phyloP scores from a whole-genome alignment of 2,329 filamentous ascomycete genomes.

The Aspergillus alliaceus region DNA sequence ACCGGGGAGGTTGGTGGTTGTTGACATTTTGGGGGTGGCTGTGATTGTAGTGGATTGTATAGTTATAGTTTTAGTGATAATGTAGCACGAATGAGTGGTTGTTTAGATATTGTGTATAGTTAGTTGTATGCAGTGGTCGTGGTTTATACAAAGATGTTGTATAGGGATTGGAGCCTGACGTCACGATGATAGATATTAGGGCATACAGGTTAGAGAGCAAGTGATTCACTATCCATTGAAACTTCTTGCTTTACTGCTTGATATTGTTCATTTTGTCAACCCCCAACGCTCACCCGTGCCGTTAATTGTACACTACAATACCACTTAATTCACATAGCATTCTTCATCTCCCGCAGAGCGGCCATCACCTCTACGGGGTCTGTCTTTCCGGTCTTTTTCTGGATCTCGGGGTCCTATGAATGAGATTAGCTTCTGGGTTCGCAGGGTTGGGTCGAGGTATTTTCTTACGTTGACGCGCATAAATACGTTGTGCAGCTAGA shows the following conservation, averaged over 20 bases:
- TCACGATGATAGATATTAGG: slow-evolving; percentile 24
- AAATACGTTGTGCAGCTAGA: slow-evolving; percentile 90
- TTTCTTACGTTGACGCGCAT: slow-evolving; percentile 76
- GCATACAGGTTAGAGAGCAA: background rate
- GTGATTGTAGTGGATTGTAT: background rate
- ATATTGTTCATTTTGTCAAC: background rate
- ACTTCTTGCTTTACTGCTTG: too few species aligned
- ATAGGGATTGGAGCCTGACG: slow-evolving; percentile 24
- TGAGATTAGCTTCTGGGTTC: slow-evolving; percentile 12
- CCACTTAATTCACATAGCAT: slow-evolving; percentile 36
- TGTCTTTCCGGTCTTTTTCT: slow-evolving; percentile 78
- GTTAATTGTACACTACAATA: background rate
- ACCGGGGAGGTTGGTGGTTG: slow-evolving; percentile 25
- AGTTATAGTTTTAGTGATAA: too few species aligned
- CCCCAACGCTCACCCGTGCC: background rate
- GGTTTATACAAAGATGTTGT: too few species aligned
- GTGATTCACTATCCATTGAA: too few species aligned
- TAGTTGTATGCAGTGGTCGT: too few species aligned
- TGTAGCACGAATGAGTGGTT: too few species aligned
- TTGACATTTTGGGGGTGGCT: background rate
- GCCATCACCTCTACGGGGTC: slow-evolving; percentile 82
- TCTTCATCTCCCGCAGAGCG: slow-evolving; percentile 84
- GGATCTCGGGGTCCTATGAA: slow-evolving; percentile 72
- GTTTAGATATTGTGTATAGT: background rate
- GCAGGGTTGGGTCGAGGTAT: too few species aligned